Evolutionary conservation across 2,329 filamentous ascomycete species (phyloP).

Genomic region (Stromatinia cepivora): DNA sequence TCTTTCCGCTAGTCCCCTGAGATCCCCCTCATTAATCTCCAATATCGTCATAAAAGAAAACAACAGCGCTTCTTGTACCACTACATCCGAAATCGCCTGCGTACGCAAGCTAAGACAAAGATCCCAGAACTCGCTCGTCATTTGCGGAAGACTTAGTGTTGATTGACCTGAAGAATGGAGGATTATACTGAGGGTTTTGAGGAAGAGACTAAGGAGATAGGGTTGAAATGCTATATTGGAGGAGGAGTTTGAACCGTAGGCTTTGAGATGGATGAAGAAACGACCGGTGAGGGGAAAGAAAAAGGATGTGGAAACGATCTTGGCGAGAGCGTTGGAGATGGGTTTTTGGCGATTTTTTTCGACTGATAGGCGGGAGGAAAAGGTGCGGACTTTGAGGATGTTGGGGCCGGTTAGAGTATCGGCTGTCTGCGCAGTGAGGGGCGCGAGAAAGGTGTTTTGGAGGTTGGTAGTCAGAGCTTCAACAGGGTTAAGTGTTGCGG

Average conservation of each 20-base stretch:
- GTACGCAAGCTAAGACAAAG: conserved; percentile 73
- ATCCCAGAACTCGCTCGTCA: conserved; percentile 83
- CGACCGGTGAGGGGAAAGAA: conserved; percentile 84
- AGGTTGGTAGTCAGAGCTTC: conserved; percentile 67
- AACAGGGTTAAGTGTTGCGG: conserved; percentile 45
- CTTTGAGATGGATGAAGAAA: conserved; percentile 67
- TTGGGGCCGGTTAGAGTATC: conserved; percentile 78
- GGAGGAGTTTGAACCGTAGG: conserved; percentile 47
- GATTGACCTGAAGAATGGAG: conserved; percentile 81
- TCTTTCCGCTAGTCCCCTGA: conserved; percentile 69
- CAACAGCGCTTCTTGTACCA: conserved; percentile 71
- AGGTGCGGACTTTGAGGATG: conserved; percentile 83
- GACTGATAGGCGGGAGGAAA: conserved; percentile 73
- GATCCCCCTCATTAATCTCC: conserved; percentile 72
- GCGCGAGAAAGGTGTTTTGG: conserved; percentile 72
- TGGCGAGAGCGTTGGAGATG: conserved; percentile 75
- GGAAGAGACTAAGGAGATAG: conserved; percentile 72
- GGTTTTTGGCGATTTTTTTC: conserved; percentile 57
- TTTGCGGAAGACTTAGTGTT: conserved; percentile 71
- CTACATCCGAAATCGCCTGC: conserved; percentile 59
- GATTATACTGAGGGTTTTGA: conserved; percentile 83
- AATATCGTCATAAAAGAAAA: conserved; percentile 78
- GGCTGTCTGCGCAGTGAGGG: conserved; percentile 78
- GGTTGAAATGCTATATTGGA: conserved; percentile 69
- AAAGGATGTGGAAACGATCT: conserved; percentile 72